Evolutionary conservation across 1,284 basidiomycete genomes (phyloP).

Genomic region (Leucocoprinus gongylophorus): DNA sequence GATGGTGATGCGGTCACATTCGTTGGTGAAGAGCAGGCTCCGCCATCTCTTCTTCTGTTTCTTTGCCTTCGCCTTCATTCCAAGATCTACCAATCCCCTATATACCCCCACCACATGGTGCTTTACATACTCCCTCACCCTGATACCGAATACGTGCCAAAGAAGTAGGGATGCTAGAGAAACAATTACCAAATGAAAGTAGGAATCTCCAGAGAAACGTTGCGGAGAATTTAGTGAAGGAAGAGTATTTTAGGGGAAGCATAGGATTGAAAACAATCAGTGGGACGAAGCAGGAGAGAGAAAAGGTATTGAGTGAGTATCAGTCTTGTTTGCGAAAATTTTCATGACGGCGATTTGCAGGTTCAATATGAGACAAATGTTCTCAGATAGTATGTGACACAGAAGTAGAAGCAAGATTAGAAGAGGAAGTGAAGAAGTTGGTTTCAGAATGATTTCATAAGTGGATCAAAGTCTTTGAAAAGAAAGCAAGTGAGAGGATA

Average conservation of each 20-base stretch:
- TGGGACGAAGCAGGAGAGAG: too few relatives aligned
- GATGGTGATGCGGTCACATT: slow-evolving; percentile 84
- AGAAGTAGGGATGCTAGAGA: slow-evolving; percentile 72
- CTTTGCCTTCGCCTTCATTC: slow-evolving; percentile 38
- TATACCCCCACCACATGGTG: slow-evolving; percentile 20
- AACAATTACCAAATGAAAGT: slow-evolving; percentile 79
- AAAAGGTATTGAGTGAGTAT: slow-evolving; percentile 68
- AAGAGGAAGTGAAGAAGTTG: too few relatives aligned
- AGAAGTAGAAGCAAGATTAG: too few relatives aligned
- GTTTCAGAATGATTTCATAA: too few relatives aligned
- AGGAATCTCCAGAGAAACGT: slow-evolving; percentile 87
- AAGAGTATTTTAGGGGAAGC: slow-evolving; percentile 84
- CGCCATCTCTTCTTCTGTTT: slow-evolving; percentile 31
- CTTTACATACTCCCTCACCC: slow-evolving; percentile 19
- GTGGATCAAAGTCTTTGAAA: too few relatives aligned
- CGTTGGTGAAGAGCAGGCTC: slow-evolving; percentile 67
- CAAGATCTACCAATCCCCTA: slow-evolving; percentile 28
- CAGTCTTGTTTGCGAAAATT: slow-evolving; percentile 4
- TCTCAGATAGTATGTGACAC: too few relatives aligned
- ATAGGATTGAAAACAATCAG: slow-evolving; percentile 84
- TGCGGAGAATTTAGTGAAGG: slow-evolving; percentile 66
- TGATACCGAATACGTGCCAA: slow-evolving; percentile 63
- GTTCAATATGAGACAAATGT: too few relatives aligned
- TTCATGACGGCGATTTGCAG: slow-evolving; percentile 10
- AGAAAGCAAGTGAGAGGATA: too few relatives aligned